phyloP scores from a whole-genome alignment of 2,329 filamentous ascomycete species.

The Claviceps citrina region DNA sequence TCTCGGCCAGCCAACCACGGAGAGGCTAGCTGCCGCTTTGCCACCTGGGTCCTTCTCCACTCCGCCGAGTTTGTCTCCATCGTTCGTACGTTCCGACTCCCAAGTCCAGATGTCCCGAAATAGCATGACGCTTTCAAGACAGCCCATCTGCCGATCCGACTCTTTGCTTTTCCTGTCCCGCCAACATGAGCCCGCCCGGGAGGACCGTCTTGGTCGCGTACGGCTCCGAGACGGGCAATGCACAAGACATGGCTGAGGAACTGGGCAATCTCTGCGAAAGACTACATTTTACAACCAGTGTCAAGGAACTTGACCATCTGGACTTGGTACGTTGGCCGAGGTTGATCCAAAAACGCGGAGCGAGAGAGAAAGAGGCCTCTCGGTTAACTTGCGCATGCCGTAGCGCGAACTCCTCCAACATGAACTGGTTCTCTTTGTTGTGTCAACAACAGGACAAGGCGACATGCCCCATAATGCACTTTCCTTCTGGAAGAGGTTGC shows the following conservation, averaged over 20 bases:
- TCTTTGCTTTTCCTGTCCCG: neutral
- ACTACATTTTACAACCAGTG: constrained; percentile 59
- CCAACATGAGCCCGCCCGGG: constrained; percentile 14
- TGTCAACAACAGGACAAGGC: constrained; percentile 89
- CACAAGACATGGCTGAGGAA: constrained; percentile 80
- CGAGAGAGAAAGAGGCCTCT: neutral
- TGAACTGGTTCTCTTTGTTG: constrained; percentile 56
- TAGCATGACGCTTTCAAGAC: too few relatives aligned
- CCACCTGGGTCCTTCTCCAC: too few relatives aligned
- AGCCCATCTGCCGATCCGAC: too few relatives aligned
- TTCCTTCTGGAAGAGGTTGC: constrained; percentile 69
- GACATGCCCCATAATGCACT: constrained; percentile 76
- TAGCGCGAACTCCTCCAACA: constrained; percentile 37
- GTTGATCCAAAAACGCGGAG: neutral
- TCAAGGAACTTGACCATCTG: constrained; percentile 63
- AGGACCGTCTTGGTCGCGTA: constrained; percentile 58
- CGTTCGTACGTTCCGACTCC: too few relatives aligned
- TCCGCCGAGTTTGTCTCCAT: too few relatives aligned
- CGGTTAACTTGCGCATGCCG: neutral
- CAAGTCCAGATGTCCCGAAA: too few relatives aligned
- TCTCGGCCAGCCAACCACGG: too few relatives aligned
- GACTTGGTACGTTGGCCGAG: constrained; percentile 46
- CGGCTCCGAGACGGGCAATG: constrained; percentile 88
- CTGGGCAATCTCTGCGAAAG: constrained; percentile 60
- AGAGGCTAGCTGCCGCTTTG: too few relatives aligned